These are phyloP conservation scores for Globisporangium solare DNA, from an alignment of 352 stramenopile species.

Conservation along the genomic window DNA sequence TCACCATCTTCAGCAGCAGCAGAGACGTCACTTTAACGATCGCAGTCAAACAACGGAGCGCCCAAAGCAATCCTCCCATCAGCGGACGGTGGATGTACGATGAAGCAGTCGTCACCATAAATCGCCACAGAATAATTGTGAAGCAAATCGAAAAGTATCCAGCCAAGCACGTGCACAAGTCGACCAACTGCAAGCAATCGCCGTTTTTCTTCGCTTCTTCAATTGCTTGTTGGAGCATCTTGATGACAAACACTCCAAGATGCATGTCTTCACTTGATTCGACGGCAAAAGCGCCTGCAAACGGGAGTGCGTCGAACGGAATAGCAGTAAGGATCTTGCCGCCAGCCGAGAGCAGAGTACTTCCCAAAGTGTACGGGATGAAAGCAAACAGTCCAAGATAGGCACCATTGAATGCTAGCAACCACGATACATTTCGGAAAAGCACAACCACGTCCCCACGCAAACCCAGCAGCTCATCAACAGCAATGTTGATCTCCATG, in stretches of 20 bases:
- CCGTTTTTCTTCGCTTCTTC: constrained; percentile 55
- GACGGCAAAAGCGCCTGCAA: constrained; percentile 17
- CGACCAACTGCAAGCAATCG: constrained; percentile 82
- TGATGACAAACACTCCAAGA: constrained; percentile 40
- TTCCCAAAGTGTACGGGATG: constrained; percentile 93
- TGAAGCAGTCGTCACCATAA: constrained; percentile 80
- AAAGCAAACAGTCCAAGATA: constrained; percentile 97
- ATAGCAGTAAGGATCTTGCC: constrained; percentile 55
- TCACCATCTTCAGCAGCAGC: constrained; percentile 96
- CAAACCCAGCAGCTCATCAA: constrained; percentile 97
- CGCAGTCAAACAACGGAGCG: constrained; percentile 70
- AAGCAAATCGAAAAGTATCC: constrained; percentile 83
- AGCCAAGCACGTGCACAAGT: constrained; percentile 73
- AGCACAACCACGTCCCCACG: constrained; percentile 92
- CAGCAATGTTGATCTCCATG: constrained; percentile 93
- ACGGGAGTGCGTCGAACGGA: constrained; percentile 24
- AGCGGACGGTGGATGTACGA: constrained; percentile 80
- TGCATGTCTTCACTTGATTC: constrained; percentile 19
- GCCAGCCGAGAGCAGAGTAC: constrained; percentile 78
- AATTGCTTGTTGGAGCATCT: constrained; percentile 48
- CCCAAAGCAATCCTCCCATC: constrained; percentile 78
- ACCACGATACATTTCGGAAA: constrained; percentile 96
- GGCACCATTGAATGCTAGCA: constrained; percentile 96
- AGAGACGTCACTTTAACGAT: constrained; percentile 95
- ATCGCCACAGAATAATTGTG: constrained; percentile 80